phyloP scores from a whole-genome alignment of 108 stramenopile genomes.

The Cyclotella kingstonii region DNA sequence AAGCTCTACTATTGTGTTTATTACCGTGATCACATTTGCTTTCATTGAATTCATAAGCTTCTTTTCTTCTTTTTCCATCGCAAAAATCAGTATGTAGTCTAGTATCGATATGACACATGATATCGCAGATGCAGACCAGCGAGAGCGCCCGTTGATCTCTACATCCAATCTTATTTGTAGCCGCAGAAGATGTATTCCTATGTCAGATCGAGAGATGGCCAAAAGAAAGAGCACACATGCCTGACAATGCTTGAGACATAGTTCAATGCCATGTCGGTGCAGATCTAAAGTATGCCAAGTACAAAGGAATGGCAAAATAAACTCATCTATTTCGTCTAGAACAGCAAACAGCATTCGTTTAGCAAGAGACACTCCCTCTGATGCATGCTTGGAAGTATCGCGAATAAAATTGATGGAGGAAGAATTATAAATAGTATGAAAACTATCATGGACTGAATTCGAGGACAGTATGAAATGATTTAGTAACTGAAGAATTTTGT shows the following conservation, averaged over 20 bases:
- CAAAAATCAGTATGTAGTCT: conserved; percentile 7
- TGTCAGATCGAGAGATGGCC: conserved; percentile 24
- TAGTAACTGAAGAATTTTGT: conserved; percentile 25
- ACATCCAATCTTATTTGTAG: conserved; percentile 30
- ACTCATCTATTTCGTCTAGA: conserved; percentile 31
- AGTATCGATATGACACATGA: conserved; percentile 26
- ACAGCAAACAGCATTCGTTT: conserved; percentile 29
- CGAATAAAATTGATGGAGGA: too few relatives aligned
- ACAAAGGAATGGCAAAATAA: conserved; percentile 21
- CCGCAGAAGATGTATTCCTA: conserved; percentile 30
- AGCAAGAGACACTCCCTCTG: conserved; percentile 10
- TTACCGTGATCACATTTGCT: not conserved
- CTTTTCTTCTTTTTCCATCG: conserved; percentile 2
- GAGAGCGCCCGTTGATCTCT: conserved; percentile 6
- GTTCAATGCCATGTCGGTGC: not conserved
- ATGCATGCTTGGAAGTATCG: not conserved
- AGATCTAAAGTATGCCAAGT: not conserved
- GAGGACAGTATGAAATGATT: conserved; percentile 30
- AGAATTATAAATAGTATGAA: not conserved
- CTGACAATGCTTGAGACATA: conserved; percentile 15
- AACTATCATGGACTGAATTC: conserved; percentile 20
- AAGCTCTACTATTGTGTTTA: conserved; percentile 22
- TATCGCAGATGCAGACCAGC: conserved; percentile 42
- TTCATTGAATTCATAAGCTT: not conserved
- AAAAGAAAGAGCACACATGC: conserved; percentile 24